Conservation (phyloP, 2,329 filamentous ascomycete species). For the Hypoxylon sp. region DNA sequence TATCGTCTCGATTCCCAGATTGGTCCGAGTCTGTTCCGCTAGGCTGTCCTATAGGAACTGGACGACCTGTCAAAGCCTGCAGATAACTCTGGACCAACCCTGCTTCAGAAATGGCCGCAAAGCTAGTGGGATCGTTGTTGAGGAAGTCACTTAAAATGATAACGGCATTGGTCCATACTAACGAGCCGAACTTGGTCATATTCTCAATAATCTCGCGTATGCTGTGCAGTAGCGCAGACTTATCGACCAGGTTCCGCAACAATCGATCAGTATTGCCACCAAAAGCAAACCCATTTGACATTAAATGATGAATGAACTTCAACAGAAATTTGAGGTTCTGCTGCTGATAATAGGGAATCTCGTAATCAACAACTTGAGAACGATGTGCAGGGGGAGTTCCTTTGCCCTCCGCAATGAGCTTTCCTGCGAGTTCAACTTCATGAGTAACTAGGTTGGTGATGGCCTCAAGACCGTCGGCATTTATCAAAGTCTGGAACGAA, state of each 20-base stretch:
- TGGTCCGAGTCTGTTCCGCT: conserved; percentile 53
- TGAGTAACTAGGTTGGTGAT: conserved; percentile 89
- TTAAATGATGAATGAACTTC: conserved; percentile 96
- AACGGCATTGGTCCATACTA: conserved; percentile 95
- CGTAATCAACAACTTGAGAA: conserved; percentile 90
- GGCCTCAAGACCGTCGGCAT: conserved; percentile 87
- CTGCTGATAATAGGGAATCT: conserved; percentile 93
- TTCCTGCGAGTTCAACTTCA: conserved; percentile 79
- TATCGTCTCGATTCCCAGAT: conserved; percentile 54
- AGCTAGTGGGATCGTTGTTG: conserved; percentile 98
- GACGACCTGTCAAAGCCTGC: conserved; percentile 78
- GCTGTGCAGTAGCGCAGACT: conserved; percentile 83
- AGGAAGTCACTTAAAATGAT: conserved; percentile 96
- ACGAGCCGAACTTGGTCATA: conserved; percentile 84
- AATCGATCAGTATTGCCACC: conserved; percentile 90
- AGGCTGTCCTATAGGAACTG: conserved; percentile 59
- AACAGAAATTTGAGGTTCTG: conserved; percentile 94
- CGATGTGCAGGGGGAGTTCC: conserved; percentile 80
- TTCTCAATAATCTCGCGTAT: conserved; percentile 87
- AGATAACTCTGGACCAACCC: conserved; percentile 90
- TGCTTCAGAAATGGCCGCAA: conserved; percentile 94
- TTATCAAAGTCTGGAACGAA: conserved; percentile 86
- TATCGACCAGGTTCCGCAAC: conserved; percentile 93
- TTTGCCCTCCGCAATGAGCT: conserved; percentile 75
- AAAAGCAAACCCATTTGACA: conserved; percentile 79